A percentile compares a stretch with the other conserved stretches of the same genome.
These are phyloP conservation scores for Triglochin maritima DNA, from an alignment of 106 monocot species.

Conservation along the genomic window DNA sequence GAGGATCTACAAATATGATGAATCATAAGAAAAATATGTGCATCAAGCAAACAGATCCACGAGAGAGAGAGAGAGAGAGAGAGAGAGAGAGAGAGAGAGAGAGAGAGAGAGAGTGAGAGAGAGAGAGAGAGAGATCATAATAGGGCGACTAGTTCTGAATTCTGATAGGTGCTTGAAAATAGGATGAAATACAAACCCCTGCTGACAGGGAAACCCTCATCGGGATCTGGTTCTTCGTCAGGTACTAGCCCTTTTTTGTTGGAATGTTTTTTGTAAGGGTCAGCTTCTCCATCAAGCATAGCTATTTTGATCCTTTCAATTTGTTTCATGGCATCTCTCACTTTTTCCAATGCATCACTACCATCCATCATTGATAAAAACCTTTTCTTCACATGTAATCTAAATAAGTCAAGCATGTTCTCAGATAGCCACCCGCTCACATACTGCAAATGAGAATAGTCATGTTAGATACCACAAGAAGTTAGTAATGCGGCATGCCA, in stretches of 20 bases:
- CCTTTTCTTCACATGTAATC: constrained; percentile 5
- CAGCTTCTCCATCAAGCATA: not conserved
- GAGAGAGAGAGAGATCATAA: not conserved
- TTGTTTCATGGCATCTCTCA: not conserved
- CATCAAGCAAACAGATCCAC: not conserved
- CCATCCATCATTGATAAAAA: constrained; percentile 1
- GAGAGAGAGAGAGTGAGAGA: not conserved
- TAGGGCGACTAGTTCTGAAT: not conserved
- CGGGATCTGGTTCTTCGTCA: not conserved
- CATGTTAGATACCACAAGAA: too few relatives aligned
- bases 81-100: not conserved
- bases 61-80: not conserved
- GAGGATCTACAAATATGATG: not conserved
- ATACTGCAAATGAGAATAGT: too few relatives aligned
- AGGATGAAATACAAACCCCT: not conserved
- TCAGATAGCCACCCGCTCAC: too few relatives aligned
- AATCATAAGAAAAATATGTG: not conserved
- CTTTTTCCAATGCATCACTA: not conserved
- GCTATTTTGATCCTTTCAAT: not conserved
- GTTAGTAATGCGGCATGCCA: too few relatives aligned
- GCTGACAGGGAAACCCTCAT: not conserved
- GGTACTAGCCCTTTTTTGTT: not conserved
- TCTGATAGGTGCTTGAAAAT: not conserved
- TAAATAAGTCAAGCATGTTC: constrained; percentile 4
- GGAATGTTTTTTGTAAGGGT: not conserved